These are phyloP conservation scores for Trichoderma breve DNA, from an alignment of 2,329 filamentous ascomycete species.

Conservation along the genomic window DNA sequence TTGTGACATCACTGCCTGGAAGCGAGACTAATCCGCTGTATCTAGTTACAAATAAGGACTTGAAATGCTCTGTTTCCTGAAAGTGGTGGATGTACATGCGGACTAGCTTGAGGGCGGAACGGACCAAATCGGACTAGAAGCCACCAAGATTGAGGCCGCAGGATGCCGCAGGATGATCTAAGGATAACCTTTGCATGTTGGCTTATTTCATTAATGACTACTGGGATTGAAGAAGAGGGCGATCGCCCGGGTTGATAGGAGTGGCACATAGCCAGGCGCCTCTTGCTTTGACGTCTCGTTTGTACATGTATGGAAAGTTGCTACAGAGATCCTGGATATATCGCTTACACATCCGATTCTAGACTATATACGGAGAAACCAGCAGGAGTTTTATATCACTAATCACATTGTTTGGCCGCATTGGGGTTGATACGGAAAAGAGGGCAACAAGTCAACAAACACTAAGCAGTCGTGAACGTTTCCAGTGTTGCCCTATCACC, in stretches of 20 bases:
- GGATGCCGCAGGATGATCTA: neutral
- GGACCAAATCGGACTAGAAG: neutral
- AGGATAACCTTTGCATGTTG: neutral
- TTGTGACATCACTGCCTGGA: neutral
- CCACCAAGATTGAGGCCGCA: neutral
- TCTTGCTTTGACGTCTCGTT: neutral
- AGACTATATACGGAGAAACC: neutral
- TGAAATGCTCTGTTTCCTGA: neutral
- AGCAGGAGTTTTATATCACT: neutral
- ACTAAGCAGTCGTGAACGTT: neutral
- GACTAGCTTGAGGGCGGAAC: neutral
- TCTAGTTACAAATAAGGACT: neutral
- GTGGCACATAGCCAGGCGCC: neutral
- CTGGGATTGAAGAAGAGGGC: neutral
- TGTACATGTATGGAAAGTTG: neutral
- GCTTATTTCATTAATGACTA: neutral
- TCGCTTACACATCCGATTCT: neutral
- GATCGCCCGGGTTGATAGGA: neutral
- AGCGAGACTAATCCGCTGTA: neutral
- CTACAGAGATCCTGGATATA: neutral
- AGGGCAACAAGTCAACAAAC: neutral
- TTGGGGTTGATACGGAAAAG: neutral
- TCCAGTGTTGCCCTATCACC: neutral
- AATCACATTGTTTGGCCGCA: neutral
- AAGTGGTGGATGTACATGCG: neutral